Percentiles rank a stretch among this genome's conserved stretches.
Evolutionary conservation across 306 rosid genomes (phyloP).

Genomic region (Coriaria nepalensis): DNA sequence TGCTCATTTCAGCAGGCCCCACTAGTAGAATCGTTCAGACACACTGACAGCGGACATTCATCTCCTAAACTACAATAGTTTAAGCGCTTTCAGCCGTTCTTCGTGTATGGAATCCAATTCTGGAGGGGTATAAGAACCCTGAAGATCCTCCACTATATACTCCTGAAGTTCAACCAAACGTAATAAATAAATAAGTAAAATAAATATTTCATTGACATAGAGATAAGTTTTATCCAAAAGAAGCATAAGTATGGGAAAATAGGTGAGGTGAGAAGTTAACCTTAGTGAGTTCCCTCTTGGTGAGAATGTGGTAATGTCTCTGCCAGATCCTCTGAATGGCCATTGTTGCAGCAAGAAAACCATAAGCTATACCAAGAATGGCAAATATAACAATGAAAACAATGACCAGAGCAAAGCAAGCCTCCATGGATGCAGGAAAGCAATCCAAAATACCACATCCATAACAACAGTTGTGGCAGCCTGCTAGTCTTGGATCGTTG

Average conservation of each 20-base stretch:
- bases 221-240: not conserved
- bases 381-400: conserved; percentile 94
- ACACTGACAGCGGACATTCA: conserved; percentile 6
- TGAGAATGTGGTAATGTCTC: conserved; percentile 96
- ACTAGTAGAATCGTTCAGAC: not conserved
- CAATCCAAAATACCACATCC: conserved; percentile 99
- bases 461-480: conserved; percentile 98
- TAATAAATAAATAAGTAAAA: not conserved
- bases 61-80: conserved; percentile 37
- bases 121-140: conserved; percentile 67
- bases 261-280: conserved; percentile 17
- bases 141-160: conserved; percentile 84
- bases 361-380: conserved; percentile 93
- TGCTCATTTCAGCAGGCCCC: not conserved
- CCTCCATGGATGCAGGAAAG: conserved; percentile 99
- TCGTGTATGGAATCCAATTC: conserved; percentile 82
- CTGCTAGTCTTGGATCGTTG: conserved; percentile 89
- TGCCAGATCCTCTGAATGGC: conserved; percentile 99
- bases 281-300: conserved; percentile 95
- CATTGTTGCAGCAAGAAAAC: conserved; percentile 95
- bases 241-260: not conserved
- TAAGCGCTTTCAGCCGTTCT: conserved; percentile 88
- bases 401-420: conserved; percentile 82
- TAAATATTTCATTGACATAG: not conserved
- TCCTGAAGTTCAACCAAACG: conserved; percentile 35